phyloP scores from a whole-genome alignment of 2,329 filamentous ascomycete species.

The Orbilia ellipsospora region DNA sequence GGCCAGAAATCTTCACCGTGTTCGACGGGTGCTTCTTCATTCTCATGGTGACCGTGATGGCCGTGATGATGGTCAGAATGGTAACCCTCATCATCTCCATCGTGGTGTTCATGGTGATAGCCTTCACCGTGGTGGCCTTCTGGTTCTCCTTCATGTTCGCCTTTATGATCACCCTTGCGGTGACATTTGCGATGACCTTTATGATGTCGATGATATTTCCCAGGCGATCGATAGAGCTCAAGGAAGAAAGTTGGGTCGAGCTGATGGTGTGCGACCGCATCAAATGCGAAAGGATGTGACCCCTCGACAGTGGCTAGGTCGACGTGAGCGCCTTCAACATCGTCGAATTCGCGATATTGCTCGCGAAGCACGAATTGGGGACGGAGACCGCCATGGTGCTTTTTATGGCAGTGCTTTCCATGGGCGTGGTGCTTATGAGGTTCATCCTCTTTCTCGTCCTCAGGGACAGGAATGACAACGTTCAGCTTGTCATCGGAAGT shows the following conservation, averaged over 20 bases:
- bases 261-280: neutral
- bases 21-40: neutral
- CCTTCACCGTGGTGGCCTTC: no score
- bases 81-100: neutral
- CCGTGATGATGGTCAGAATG: conserved; percentile 15
- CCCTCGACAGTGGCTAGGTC: conserved; percentile 17
- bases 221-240: conserved; percentile 25
- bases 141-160: no score
- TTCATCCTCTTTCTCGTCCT: neutral
- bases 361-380: conserved; percentile 40
- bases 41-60: neutral
- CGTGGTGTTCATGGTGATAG: no score
- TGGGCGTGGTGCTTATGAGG: conserved; percentile 3
- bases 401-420: conserved; percentile 18
- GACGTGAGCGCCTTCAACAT: neutral
- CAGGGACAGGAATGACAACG: neutral
- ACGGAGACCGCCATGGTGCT: conserved; percentile 1
- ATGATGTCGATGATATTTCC: conserved; percentile 1
- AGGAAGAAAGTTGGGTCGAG: conserved; percentile 1
- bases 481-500: conserved; percentile 28
- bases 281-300: conserved; percentile 7
- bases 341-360: neutral
- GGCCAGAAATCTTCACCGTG: conserved; percentile 18
- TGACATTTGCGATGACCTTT: no score
- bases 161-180: no score